Evolutionary conservation across 495 filamentous ascomycete species (phyloP), one percentile per base, ranked within the genome.

Genomic region (Hypoxylon lienhwacheense): DNA sequence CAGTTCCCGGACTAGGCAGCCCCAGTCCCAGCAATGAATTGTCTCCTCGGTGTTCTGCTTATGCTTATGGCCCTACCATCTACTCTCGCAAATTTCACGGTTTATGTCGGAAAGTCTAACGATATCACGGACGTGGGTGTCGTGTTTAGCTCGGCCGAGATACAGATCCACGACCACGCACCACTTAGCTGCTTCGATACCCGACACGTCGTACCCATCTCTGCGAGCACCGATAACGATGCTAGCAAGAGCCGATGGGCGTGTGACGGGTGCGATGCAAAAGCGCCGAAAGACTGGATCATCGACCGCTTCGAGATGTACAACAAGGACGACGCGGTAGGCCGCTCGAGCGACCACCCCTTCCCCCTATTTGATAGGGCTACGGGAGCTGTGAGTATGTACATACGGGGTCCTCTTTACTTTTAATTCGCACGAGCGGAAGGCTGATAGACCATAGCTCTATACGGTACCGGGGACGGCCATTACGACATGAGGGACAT

Each of bases 221-320:
- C 57, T 1, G 44, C 45, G 4, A 61, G 57, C 24, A 51, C 8
- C 46, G 47, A 41, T 11, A 61, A 61, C 21, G 57, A 61, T 32
- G 57, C 57, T 7, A 61, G 57, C 14, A 61, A 61, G n/a, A 46
- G 57, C 3, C 45, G 51, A 3, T 61, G 57, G 57, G 57, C 57
- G 0, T 61, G 58, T n/a, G 58, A 61, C 35, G 58, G 58, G 5
- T 61, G 58, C 28, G 55, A 14, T 7, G 58, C 47, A 8, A 26
- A 43, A 8, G 50, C 57, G 20, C 45, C 57, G 19, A 41, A 43
- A 14, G 36, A 61, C 25, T 61, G 58, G 58, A n/a, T 36, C 12
- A 56, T 61, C 37, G 25, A 21, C 4, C 58, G 58, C 19, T 51
- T 61, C 32, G 50, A 55, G 33, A 60, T 60, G 50, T 54, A 55